phyloP scores from a whole-genome alignment of 2,329 filamentous ascomycete genomes.

The Neonectria sp. region DNA sequence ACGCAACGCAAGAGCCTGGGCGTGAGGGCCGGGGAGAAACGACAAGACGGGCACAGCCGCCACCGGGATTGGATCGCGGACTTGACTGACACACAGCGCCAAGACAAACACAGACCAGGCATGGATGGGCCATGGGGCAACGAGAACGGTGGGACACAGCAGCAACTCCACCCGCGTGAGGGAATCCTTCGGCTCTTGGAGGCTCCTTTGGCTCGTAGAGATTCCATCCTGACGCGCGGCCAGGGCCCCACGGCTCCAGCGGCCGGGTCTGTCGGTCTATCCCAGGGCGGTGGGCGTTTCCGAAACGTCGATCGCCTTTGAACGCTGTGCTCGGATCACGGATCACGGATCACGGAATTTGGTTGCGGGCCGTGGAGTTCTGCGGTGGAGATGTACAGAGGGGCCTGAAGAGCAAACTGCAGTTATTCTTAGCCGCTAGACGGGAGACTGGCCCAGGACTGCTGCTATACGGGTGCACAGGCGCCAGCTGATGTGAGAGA shows the following conservation, averaged over 20 bases:
- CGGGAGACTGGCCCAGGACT: not conserved
- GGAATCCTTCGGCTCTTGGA: slow-evolving; percentile 14
- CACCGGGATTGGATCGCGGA: slow-evolving; percentile 7
- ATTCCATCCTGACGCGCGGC: slow-evolving; percentile 19
- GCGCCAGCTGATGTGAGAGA: slow-evolving; percentile 1
- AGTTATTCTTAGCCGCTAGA: not conserved
- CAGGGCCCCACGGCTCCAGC: not conserved
- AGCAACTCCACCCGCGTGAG: not conserved
- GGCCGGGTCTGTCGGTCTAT: not conserved
- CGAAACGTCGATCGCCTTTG: not conserved
- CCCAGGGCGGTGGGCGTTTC: not conserved
- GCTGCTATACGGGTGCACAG: not conserved
- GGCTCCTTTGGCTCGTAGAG: slow-evolving; percentile 12
- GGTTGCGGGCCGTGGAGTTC: too few relatives aligned
- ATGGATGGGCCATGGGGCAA: too few relatives aligned
- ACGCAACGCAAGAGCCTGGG: not conserved
- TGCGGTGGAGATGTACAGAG: not conserved
- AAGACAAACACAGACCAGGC: not conserved
- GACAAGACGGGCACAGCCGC: not conserved
- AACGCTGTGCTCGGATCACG: not conserved
- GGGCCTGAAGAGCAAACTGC: not conserved
- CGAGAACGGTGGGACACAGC: too few relatives aligned
- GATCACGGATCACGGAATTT: not conserved
- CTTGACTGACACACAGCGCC: slow-evolving; percentile 3
- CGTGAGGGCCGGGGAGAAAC: not conserved